Conservation (phyloP, 257 asterid genomes). For the Avicennia marina region DNA sequence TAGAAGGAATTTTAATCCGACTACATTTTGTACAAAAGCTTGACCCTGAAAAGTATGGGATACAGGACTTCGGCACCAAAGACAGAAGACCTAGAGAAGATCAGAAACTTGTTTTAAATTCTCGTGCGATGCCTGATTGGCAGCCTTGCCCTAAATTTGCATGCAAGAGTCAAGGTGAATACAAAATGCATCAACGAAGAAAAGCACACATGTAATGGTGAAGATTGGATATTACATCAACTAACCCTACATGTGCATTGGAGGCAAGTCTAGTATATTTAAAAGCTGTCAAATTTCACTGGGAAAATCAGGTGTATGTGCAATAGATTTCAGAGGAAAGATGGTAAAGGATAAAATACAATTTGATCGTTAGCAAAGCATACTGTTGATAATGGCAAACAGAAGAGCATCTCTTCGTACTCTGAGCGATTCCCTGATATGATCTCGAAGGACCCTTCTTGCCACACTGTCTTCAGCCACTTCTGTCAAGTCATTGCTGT, state of each 20-base stretch:
- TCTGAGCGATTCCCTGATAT: conserved; percentile 86
- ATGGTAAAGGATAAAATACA: neutral
- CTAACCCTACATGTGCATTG: neutral
- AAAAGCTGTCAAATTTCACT: neutral
- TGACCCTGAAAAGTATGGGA: neutral
- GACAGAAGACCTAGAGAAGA: neutral
- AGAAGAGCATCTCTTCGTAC: conserved; percentile 76
- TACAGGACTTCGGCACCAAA: neutral
- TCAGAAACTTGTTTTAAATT: neutral
- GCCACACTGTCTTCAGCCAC: conserved; percentile 79
- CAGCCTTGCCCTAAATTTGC: neutral
- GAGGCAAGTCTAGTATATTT: neutral
- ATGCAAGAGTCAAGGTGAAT: neutral
- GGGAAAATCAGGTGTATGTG: neutral
- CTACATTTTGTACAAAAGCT: neutral
- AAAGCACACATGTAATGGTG: neutral
- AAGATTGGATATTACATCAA: neutral
- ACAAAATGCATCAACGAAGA: neutral
- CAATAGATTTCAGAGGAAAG: no score
- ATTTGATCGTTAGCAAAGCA: conserved; percentile 26
- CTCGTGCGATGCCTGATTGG: neutral
- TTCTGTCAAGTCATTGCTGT: conserved; percentile 84
- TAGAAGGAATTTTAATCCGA: neutral
- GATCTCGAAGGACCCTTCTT: conserved; percentile 77
- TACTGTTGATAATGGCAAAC: conserved; percentile 88